Base-by-base conservation (phyloP, 345 rosid genomes). In the Rhizophora apiculata region DNA sequence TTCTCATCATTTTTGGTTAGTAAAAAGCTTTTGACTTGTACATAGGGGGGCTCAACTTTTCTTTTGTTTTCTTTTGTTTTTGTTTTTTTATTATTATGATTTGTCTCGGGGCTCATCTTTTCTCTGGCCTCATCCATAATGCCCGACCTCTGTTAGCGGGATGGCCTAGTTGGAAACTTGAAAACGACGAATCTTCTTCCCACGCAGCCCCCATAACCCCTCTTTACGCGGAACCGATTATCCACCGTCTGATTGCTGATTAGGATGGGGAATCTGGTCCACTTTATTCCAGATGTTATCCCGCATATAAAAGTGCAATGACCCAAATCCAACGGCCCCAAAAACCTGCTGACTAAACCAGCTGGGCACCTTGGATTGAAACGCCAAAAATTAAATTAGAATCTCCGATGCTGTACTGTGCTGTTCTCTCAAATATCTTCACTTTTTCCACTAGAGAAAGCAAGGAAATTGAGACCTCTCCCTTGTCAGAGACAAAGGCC, bases 301-400 rank as follows among this genome's bases (percentile, higher is more conserved):
- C 57, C 59, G 56, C 24, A 8, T 53, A 10, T 31, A 75, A 71
- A 69, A 32, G 15, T 36, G 39, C 48, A 20, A 31, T 10, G 27
- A 22, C 59, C 29, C 39, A 30, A 49, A 80, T 80, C 79, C 71
- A 54, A 80, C 84, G 86, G 78, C 78, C 60, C 48, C 29, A 31
- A 49, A 30, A 72, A 57, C 56, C 65, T n/a, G 1, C 46, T 59
- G 19, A 16, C 57, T 62, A 0, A 1, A 70, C 74, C 79, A 75
- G 68, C 60, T 67, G 65, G 52, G 39, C 63, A 9, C 27, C 70
- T 75, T 72, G 7, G 76, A 67, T 71, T 46, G 32, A 65, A 54
- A 18, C 49, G 32, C 53, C 61, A 64, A 63, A 29, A 29, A 43
- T 43, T 43, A 56, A 57, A 48, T 51, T 34, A 71, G 68, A 63